Conservation (phyloP, 768 basidiomycete genomes). For the Mycena vitilis region DNA sequence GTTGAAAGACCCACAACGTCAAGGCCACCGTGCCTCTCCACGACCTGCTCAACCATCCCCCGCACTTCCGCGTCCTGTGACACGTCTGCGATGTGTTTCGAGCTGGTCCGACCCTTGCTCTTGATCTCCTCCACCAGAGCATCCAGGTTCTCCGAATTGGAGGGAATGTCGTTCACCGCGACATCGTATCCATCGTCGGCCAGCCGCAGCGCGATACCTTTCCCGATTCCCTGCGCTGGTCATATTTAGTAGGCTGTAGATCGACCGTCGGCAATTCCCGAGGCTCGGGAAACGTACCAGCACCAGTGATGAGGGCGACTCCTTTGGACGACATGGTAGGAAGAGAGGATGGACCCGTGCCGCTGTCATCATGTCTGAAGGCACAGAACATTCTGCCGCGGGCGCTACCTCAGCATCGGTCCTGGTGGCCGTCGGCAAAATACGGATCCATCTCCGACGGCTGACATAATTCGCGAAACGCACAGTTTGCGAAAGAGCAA, state of each 20-base stretch:
- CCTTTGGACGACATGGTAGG: slow-evolving; percentile 19
- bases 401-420: too few species aligned
- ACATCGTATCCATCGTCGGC: slow-evolving; percentile 51
- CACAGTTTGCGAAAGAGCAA: too few species aligned
- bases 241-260: too few species aligned
- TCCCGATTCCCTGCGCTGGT: slow-evolving; percentile 43
- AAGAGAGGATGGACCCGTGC: background rate
- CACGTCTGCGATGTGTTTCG: slow-evolving; percentile 31
- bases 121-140: slow-evolving; percentile 28
- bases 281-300: slow-evolving; percentile 23
- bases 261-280: background rate
- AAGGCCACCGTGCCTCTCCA: slow-evolving; percentile 38
- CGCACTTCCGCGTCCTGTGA: slow-evolving; percentile 39
- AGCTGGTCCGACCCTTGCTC: slow-evolving; percentile 9
- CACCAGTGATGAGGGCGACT: slow-evolving; percentile 46
- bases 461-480: too few species aligned
- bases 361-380: too few species aligned
- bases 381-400: too few species aligned
- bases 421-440: too few species aligned
- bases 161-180: slow-evolving; percentile 46
- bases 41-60: slow-evolving; percentile 37
- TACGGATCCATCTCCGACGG: too few species aligned
- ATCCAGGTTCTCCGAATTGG: slow-evolving; percentile 35
- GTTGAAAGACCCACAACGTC: slow-evolving; percentile 43
- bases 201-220: slow-evolving; percentile 48